Evolutionary conservation across 164 flowering plant genomes (phyloP).

Genomic region (Vitis labrusca): DNA sequence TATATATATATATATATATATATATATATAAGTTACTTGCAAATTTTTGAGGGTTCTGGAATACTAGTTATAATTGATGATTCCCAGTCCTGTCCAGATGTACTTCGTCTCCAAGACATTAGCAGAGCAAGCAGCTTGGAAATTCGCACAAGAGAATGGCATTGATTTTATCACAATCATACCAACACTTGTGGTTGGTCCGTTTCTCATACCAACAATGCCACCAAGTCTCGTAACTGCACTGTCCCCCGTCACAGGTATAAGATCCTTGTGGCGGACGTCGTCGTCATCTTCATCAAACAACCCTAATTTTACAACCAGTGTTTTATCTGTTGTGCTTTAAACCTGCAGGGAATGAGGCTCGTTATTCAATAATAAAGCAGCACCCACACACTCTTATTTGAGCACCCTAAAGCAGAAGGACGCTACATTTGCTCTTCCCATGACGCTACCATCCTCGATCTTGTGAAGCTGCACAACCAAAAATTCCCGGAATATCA

Average conservation of each 20-base stretch:
- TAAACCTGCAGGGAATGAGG: conserved; percentile 49
- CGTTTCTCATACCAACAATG: conserved; percentile 51
- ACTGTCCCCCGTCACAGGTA: conserved; percentile 57
- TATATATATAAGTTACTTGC: no score
- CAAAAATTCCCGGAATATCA: no score
- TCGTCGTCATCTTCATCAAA: background rate
- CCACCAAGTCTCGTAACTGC: conserved; percentile 71
- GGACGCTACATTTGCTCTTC: no score
- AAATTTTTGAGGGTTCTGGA: no score
- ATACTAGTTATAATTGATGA: no score
- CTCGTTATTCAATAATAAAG: conserved; percentile 67
- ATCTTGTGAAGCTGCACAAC: no score
- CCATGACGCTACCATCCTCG: no score
- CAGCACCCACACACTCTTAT: conserved; percentile 15
- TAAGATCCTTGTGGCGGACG: background rate
- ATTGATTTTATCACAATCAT: conserved; percentile 55
- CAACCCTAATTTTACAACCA: background rate
- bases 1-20: no score
- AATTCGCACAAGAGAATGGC: conserved; percentile 45
- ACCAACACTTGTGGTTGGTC: conserved; percentile 64
- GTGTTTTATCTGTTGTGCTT: background rate
- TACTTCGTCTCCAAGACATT: conserved; percentile 63
- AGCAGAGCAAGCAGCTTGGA: conserved; percentile 66
- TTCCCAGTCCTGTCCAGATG: conserved; percentile 33
- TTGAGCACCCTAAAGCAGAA: no score